Evolutionary conservation across 139 green algal species (phyloP).

Genomic region (Microglena sp.): DNA sequence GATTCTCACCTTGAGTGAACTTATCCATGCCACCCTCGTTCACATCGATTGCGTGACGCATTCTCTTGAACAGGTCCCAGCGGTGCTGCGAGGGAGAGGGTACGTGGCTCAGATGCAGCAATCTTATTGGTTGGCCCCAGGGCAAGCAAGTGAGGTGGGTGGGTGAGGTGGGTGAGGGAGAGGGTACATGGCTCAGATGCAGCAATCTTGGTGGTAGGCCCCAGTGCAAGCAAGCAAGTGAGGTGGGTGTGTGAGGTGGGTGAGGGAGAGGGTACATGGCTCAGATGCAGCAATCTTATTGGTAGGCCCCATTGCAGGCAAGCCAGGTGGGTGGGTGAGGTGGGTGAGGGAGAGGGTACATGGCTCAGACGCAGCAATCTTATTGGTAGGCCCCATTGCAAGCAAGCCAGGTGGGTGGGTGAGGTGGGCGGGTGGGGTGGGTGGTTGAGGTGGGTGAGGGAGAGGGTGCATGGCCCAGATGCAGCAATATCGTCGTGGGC

Average conservation of each 20-base stretch:
- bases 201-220: not conserved
- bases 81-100: constrained; percentile 55
- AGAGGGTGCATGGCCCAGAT: not conserved
- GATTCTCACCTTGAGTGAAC: constrained; percentile 76
- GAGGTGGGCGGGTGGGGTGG: too few species aligned
- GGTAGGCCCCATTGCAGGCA: not conserved
- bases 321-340: not conserved
- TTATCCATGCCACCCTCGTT: constrained; percentile 87
- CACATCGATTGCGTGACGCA: constrained; percentile 68
- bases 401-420: too few species aligned
- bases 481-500: not conserved
- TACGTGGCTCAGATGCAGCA: not conserved
- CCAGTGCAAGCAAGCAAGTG: not conserved
- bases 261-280: not conserved
- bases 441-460: too few species aligned
- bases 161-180: not conserved
- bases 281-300: not conserved
- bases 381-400: not conserved
- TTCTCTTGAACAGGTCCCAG: constrained; percentile 76
- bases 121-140: not conserved
- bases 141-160: not conserved
- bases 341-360: not conserved
- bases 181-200: not conserved
- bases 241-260: too few species aligned
- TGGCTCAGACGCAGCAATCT: not conserved